These are phyloP conservation scores for Leucoagaricus sp. DNA, from an alignment of 1,284 basidiomycete species.

Conservation along the genomic window DNA sequence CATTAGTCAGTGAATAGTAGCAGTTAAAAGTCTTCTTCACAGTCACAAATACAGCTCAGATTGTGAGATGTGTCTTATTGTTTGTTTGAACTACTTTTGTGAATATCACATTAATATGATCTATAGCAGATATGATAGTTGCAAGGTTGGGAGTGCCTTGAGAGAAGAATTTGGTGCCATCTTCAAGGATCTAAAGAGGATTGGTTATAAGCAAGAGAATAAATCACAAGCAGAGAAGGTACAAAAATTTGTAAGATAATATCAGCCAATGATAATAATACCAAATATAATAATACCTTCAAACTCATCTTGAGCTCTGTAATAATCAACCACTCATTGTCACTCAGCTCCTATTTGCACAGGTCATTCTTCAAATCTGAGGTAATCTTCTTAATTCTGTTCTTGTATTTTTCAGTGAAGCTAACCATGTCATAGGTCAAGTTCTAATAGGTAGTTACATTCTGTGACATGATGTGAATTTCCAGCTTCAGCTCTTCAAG, in stretches of 20 bases:
- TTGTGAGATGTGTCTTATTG: no score
- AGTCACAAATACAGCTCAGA: no score
- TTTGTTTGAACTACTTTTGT: no score
- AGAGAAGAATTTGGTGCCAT: constrained; percentile 28
- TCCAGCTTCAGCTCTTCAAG: background rate
- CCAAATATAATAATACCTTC: no score
- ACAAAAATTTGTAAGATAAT: background rate
- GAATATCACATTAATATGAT: no score
- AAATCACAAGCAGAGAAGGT: no score
- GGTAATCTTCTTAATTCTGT: background rate
- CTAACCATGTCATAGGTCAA: constrained; percentile 18
- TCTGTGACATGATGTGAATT: constrained; percentile 16
- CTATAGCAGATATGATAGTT: constrained; percentile 35
- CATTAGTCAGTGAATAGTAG: no score
- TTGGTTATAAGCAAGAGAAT: no score
- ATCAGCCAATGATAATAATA: background rate
- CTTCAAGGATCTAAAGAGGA: constrained; percentile 24
- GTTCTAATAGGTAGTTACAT: constrained; percentile 19
- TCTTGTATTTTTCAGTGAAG: constrained; percentile 10
- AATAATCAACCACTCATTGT: constrained; percentile 10
- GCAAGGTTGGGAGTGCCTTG: constrained; percentile 26
- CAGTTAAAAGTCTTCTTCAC: no score
- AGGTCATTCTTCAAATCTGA: background rate
- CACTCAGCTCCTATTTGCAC: background rate
- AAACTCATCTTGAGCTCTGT: no score